Base-by-base conservation (phyloP, 352 stramenopile genomes). In the Phytophthora sp. region DNA sequence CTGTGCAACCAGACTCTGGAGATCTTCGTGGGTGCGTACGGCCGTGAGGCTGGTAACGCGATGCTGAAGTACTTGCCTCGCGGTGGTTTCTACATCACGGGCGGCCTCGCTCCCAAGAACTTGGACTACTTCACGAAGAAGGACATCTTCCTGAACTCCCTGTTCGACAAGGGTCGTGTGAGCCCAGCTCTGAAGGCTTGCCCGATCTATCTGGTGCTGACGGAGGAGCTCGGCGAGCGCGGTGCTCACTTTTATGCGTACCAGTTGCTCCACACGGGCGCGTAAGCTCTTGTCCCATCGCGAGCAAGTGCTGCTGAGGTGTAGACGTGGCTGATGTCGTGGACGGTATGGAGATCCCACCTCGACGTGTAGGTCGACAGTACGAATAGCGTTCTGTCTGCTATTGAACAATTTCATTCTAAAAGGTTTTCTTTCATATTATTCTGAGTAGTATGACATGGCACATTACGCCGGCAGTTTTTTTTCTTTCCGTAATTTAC, bases 31-130 rank as follows among this genome's bases (percentile, higher is more conserved):
- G 86, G 87, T 69, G 84, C 94, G n/a, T 99, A 99, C 69, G 97
- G 95, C 44, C 84, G 80, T 63, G 97, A 99, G 78, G 91, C 94
- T 57, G 96, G 97, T 45, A 96, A 94, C 71, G 86, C 89, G 52
- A 89, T 88, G 50, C 85, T 99, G 57, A 98, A 98, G 76, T 98
- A 93, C 62, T 86, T 99, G 59, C 96, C 96, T 33, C 95, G 87
- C 23, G 96, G 96, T 72, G 97, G 97, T 30, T 89, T 99, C 59
- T 99, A 98, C 86, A 90, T 99, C 52, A 97, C 94, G 7, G 97
- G 97, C 27, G 96, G 96, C 47, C 85, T 99, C 33, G 98, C 97
- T 31, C 90, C 91, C 3, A 99, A 99, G 82, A 98, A 99, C 74
- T 79, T 99, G 38, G 77, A 94, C 65, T 94, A 93, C 57, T 98